Percentiles rank a stretch among this genome's conserved stretches.
Evolutionary conservation across 805 yeast species (phyloP).

Genomic region (Sugiyamaella mastotermitis): DNA sequence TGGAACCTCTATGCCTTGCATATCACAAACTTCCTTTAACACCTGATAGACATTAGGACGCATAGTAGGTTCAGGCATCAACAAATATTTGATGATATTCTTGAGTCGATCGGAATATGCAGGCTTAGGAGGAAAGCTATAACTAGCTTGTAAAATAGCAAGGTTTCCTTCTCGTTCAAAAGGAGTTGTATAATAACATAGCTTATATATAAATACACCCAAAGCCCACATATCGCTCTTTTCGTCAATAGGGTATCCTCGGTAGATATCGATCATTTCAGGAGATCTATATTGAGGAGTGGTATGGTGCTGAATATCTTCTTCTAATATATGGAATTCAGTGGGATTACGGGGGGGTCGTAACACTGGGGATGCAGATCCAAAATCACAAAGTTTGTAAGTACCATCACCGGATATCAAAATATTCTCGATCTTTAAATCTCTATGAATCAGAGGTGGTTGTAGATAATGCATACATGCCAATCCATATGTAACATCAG

Average conservation of each 20-base stretch:
- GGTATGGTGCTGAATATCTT: constrained; percentile 83
- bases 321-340: constrained; percentile 69
- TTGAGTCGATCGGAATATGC: constrained; percentile 64
- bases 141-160: constrained; percentile 80
- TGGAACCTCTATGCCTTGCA: constrained; percentile 52
- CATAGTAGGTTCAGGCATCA: constrained; percentile 73
- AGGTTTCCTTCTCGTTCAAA: constrained; percentile 79
- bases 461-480: constrained; percentile 73
- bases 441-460: constrained; percentile 79
- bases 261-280: constrained; percentile 87
- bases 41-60: constrained; percentile 90
- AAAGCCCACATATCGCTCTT: constrained; percentile 96
- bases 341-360: constrained; percentile 70
- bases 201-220: constrained; percentile 84
- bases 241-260: constrained; percentile 81
- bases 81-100: constrained; percentile 68
- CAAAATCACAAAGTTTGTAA: constrained; percentile 90
- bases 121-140: constrained; percentile 67
- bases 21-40: constrained; percentile 51
- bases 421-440: constrained; percentile 91
- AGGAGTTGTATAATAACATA: constrained; percentile 91
- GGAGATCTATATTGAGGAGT: constrained; percentile 96
- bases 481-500: constrained; percentile 72
- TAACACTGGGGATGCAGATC: constrained; percentile 69
- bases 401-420: constrained; percentile 59